phyloP scores from a whole-genome alignment of 345 rosid genomes.

The Eucalyptus tenuipes region DNA sequence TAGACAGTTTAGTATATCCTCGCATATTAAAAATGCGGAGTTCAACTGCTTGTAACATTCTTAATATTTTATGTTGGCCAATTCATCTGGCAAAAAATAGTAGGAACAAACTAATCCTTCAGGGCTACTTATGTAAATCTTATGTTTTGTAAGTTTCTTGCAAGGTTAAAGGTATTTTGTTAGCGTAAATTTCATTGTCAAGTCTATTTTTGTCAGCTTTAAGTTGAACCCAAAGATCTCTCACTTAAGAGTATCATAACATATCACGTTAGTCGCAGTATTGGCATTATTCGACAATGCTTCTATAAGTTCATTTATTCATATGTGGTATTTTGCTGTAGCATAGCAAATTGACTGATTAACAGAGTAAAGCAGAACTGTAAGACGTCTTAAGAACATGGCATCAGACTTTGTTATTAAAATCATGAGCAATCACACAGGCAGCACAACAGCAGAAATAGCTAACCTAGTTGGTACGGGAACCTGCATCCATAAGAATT shows the following conservation, averaged over 20 bases:
- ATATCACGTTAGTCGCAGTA: neutral
- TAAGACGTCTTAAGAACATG: neutral
- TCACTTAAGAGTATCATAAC: neutral
- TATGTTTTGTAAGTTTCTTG: neutral
- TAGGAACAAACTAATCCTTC: neutral
- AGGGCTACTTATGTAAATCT: neutral
- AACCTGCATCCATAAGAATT: neutral
- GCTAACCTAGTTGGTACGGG: neutral
- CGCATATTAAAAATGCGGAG: neutral
- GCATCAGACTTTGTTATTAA: neutral
- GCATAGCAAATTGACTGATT: neutral
- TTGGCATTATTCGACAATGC: neutral
- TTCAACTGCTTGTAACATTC: neutral
- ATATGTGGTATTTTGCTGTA: neutral
- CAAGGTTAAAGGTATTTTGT: neutral
- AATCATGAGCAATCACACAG: neutral
- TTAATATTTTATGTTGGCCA: neutral
- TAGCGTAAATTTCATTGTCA: neutral
- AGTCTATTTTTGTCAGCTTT: neutral
- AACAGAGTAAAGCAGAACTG: neutral
- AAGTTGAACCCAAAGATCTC: neutral
- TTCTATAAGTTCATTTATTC: neutral
- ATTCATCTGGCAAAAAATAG: neutral
- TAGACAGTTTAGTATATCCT: neutral
- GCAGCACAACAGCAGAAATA: neutral